Base-by-base conservation (phyloP, 495 filamentous ascomycete genomes). In the Penicillium psychrofluorescens region DNA sequence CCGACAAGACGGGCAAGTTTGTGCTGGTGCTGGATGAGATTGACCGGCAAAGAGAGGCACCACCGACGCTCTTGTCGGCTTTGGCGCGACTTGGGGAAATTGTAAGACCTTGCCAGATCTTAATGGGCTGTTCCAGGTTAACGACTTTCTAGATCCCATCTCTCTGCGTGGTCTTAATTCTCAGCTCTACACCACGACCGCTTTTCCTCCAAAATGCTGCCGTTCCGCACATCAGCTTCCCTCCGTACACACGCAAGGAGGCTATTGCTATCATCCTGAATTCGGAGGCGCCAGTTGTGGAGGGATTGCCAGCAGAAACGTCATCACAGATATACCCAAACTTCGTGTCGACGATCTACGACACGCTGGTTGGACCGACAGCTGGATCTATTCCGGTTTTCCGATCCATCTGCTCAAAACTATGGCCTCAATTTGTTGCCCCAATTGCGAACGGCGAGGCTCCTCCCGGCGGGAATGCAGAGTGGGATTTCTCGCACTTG, bases 21-120 rank as follows among this genome's bases (percentile, higher is more conserved):
- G 81, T 90, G 22, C 62, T 95, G 31, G 88, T 94, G 28, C 78
- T 96, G 45, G 94, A 98, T 66, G 86, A 81, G n/a, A 86, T 96
- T 43, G 92, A 97, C 59, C 77, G 72, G 36, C 89, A 94, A 64
- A 69, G 87, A 53, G 94, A 97, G 45, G 78, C 84, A 8, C 76
- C 84, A 3, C 77, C 78, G 9, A 96, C 87, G 0, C 62, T 96
- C 1, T 64, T 95, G n/a, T 80, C 89, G n/a, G 88, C 85, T 7
- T 62, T 95, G 33, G 85, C 83, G 29, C 74, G 88, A 35, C 62
- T 95, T 41, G 85, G 86, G 31, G 87, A 95, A 59, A 68, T 82
- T 43, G 87, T 88, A 65, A 52, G 82, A 71, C 14, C 32, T 34
- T 27, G 30, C 15, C 36, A 7, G 9, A 37, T 11, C 10, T 33